phyloP scores from a whole-genome alignment of 176 grass and related monocot genomes.

The Alopecurus myosuroides region DNA sequence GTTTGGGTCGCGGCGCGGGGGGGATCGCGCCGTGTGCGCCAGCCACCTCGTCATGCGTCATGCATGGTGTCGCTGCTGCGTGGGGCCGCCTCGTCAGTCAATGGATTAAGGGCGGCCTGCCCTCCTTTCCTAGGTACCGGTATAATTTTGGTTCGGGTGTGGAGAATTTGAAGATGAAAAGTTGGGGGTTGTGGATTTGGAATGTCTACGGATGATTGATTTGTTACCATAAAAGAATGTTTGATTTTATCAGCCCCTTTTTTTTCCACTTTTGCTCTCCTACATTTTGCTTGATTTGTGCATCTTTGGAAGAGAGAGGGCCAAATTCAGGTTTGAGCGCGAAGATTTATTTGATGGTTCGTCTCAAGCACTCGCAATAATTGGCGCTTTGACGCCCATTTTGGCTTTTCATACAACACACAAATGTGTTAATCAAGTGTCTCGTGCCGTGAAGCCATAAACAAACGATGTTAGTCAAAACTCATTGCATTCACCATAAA shows the following conservation, averaged over 20 bases:
- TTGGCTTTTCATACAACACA: no score
- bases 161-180: not conserved
- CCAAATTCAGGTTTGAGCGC: no score
- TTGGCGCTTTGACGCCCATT: no score
- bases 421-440: no score
- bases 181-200: not conserved
- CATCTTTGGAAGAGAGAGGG: not conserved
- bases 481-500: no score
- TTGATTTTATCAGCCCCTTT: not conserved
- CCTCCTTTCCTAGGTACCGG: not conserved
- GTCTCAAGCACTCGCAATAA: no score
- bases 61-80: not conserved
- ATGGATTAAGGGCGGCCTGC: not conserved
- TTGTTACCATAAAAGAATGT: not conserved
- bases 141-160: not conserved
- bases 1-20: no score
- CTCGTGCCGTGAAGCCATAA: no score
- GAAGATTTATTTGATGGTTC: no score
- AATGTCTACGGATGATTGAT: not conserved
- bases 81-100: not conserved
- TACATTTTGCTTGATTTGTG: not conserved
- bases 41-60: not conserved
- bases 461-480: no score
- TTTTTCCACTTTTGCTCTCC: not conserved
- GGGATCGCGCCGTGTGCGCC: not conserved